Evolutionary conservation across 2,329 filamentous ascomycete species (phyloP).

Genomic region (Akanthomyces lecanii): DNA sequence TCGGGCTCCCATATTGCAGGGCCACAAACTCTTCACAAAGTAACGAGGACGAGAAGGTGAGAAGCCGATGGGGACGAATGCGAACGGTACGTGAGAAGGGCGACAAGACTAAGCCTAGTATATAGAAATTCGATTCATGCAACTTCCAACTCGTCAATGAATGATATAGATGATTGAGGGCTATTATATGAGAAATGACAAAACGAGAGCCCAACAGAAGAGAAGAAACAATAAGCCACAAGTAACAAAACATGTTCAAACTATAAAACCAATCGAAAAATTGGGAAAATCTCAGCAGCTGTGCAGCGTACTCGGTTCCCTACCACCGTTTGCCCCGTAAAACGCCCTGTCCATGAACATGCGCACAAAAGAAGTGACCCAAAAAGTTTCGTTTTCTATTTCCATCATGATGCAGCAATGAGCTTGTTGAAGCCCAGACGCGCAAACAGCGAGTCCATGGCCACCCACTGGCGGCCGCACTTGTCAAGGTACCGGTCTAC

Average conservation of each 20-base stretch:
- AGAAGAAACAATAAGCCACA: neutral
- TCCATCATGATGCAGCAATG: slow-evolving; percentile 14
- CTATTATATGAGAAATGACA: neutral
- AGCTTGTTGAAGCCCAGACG: slow-evolving; percentile 54
- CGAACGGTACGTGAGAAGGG: no score
- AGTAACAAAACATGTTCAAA: neutral
- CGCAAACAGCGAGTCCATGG: slow-evolving; percentile 84
- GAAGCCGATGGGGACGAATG: no score
- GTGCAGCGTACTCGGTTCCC: neutral
- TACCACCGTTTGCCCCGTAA: neutral
- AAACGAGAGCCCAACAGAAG: neutral
- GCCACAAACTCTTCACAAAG: no score
- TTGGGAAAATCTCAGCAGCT: neutral
- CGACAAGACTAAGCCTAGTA: no score
- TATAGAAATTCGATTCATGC: neutral
- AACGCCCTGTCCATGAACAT: slow-evolving; percentile 10
- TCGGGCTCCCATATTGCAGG: no score
- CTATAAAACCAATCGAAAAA: neutral
- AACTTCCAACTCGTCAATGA: neutral
- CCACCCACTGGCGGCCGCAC: slow-evolving; percentile 87
- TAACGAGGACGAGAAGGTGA: no score
- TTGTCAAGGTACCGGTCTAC: slow-evolving; percentile 84
- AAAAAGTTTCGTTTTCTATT: neutral
- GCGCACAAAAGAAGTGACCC: neutral
- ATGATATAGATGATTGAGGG: neutral